Evolutionary conservation across 164 flowering plant species (phyloP).

Genomic region (Magnolia kwangsiensis): DNA sequence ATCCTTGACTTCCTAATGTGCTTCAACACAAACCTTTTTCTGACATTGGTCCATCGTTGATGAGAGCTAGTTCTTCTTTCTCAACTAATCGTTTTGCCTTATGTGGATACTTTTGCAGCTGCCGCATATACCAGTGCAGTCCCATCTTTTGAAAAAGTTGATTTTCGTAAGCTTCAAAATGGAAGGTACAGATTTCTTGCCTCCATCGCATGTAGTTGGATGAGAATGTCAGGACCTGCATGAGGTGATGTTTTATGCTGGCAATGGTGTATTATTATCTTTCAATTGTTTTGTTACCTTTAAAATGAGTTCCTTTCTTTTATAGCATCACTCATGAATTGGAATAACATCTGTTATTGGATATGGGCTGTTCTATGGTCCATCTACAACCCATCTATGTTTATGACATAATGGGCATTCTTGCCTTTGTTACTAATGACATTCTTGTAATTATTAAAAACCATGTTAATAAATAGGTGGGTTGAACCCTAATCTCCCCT

Average conservation of each 20-base stretch:
- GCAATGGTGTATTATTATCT: neutral
- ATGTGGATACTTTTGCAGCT: slow-evolving; percentile 44
- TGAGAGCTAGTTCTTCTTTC: slow-evolving; percentile 2
- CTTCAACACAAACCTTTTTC: neutral
- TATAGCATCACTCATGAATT: too few species aligned
- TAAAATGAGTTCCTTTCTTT: neutral
- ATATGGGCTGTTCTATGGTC: too few species aligned
- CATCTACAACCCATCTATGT: too few species aligned
- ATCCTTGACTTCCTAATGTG: neutral
- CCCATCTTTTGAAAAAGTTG: slow-evolving; percentile 54
- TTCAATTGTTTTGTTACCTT: neutral
- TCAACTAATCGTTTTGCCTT: slow-evolving; percentile 3
- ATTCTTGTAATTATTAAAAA: too few species aligned
- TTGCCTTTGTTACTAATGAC: too few species aligned
- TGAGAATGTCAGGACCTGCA: neutral
- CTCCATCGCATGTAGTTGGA: neutral
- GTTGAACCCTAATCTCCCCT: too few species aligned
- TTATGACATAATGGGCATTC: too few species aligned
- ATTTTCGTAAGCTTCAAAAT: slow-evolving; percentile 92
- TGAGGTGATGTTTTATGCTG: neutral
- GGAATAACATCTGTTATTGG: too few species aligned
- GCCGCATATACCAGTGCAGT: slow-evolving; percentile 39
- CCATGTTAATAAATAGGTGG: too few species aligned
- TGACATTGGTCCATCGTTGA: too few species aligned
- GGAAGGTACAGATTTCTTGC: slow-evolving; percentile 59